Evolutionary conservation across 768 basidiomycete species (phyloP), one percentile per base, ranked within the genome.

Genomic region (Leccinum obscurum): DNA sequence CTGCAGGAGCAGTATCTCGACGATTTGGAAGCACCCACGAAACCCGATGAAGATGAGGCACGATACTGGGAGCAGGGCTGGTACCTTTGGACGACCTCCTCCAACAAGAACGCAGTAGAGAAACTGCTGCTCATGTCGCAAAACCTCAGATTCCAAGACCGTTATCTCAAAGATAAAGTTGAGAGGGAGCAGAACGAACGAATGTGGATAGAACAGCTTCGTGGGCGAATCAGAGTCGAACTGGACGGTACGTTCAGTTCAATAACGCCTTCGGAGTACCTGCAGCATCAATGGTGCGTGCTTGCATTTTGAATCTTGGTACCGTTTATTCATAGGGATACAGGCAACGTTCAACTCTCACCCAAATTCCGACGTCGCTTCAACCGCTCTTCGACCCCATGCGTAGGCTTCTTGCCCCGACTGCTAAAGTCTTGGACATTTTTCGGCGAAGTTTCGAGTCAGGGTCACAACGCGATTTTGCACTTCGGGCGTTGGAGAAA

Each of bases 31-130:
- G 2, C 52, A 22, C 46, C 61, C 32, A 30, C 72, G 6, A 64
- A 52, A 60, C 49, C 67, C 24, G 73, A 59, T 59, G 73, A 62
- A 41, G 76, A 81, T 22, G 77, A 76, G 46, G 84, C 61, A 15
- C 69, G 81, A 62, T 80, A 82, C 66, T 92, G 90, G 90, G 80
- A 89, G 58, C 84, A 86, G 66, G 89, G 90, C 5, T 88, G 83
- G 81, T 92, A 92, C 67, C 66, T 92, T 46, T 91, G 89, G 88
- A 80, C 83, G 54, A 82, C 83, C 15, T 78, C 77, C 56, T 84
- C 79, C 53, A 77, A 79, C 52, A 77, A 77, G 69, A 83, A 81
- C 11, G 78, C 81, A 8, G 77, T 80, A 63, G 82, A 87, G 68
- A 85, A 84, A 66, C 72, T 86, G 54, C 74, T 81, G 17, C 77